Conservation (phyloP, 805 yeast species). For the Saccharomycopsis microspora region DNA sequence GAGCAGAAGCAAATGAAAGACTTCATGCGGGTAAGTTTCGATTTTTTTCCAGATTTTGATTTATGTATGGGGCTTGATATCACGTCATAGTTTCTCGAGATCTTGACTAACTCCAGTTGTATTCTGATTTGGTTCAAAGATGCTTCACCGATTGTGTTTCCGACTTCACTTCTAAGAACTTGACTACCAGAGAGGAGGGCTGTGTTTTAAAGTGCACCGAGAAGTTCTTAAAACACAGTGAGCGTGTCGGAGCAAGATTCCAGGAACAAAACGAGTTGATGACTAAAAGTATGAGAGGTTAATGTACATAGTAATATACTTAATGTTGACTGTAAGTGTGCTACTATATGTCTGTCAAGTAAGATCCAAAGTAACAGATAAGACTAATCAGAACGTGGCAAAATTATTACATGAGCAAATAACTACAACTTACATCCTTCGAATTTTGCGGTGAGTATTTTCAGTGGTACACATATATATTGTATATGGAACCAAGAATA, state of each 20-base stretch:
- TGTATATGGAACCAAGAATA: no score
- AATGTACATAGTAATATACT: neutral
- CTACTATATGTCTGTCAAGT: no score
- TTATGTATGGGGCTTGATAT: neutral
- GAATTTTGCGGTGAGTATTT: neutral
- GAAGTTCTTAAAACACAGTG: conserved; percentile 95
- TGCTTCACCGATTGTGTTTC: conserved; percentile 97
- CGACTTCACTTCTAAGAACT: conserved; percentile 88
- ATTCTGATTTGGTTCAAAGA: conserved; percentile 91
- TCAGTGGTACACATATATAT: no score
- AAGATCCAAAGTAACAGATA: no score
- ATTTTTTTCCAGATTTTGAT: neutral
- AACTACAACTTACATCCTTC: neutral
- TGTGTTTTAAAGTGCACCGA: conserved; percentile 92
- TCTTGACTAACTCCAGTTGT: conserved; percentile 29
- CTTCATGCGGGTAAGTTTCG: conserved; percentile 72
- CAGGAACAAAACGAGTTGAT: conserved; percentile 88
- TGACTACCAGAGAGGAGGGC: conserved; percentile 72
- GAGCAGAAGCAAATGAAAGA: conserved; percentile 98
- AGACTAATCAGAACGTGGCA: no score
- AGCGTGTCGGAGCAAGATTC: conserved; percentile 97
- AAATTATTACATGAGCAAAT: neutral
- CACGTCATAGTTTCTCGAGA: conserved; percentile 2
- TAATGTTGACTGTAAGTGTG: no score
- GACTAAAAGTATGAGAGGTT: conserved; percentile 52